phyloP scores from a whole-genome alignment of 1,139 yeast species.

The Chernovozyma aurita region DNA sequence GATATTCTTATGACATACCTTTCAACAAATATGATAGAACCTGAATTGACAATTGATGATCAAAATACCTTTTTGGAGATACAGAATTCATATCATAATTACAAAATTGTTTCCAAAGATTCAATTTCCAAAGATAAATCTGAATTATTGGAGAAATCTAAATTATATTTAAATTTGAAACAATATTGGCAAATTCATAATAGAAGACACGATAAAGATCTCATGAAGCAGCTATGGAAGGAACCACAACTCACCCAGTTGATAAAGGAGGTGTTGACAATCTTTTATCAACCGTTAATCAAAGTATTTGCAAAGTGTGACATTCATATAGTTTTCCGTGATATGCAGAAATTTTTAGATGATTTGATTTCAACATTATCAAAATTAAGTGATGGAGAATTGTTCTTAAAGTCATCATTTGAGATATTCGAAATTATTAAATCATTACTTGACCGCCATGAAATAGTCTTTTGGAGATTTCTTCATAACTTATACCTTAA shows the following conservation, averaged over 20 bases:
- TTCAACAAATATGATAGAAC: constrained; percentile 16
- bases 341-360: constrained; percentile 67
- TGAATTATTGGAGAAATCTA: constrained; percentile 13
- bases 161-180: constrained; percentile 44
- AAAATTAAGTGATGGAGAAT: constrained; percentile 43
- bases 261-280: constrained; percentile 65
- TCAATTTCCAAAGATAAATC: constrained; percentile 2
- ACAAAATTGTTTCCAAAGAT: constrained; percentile 11
- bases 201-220: constrained; percentile 69
- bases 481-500: constrained; percentile 71
- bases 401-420: constrained; percentile 39
- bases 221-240: constrained; percentile 74
- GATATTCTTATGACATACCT: constrained; percentile 26
- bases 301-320: constrained; percentile 71
- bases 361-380: constrained; percentile 57
- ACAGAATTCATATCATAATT: constrained; percentile 17
- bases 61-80: constrained; percentile 9
- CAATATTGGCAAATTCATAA: constrained; percentile 63
- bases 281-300: constrained; percentile 83
- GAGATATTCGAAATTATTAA: constrained; percentile 64
- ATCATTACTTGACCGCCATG: constrained; percentile 63
- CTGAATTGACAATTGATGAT: constrained; percentile 10
- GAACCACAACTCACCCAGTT: constrained; percentile 75
- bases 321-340: constrained; percentile 69
- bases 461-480: constrained; percentile 65